These are phyloP conservation scores for Lactarius psammicola DNA, from an alignment of 768 basidiomycete species.

Conservation along the genomic window DNA sequence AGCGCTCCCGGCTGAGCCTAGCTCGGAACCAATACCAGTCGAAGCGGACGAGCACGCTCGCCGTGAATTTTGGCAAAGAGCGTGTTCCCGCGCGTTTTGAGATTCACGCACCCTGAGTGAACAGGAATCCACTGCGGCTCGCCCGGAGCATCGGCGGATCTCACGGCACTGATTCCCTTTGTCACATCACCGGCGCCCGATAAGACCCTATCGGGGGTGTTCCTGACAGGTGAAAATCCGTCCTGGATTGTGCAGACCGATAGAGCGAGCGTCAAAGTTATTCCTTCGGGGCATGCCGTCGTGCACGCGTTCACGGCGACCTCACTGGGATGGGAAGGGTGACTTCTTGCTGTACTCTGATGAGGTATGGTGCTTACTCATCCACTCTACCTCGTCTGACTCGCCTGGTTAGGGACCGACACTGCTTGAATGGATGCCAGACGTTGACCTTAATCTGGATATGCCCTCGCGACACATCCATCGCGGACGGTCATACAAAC, in stretches of 20 bases:
- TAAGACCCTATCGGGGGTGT: slow-evolving; percentile 61
- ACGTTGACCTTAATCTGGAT: slow-evolving; percentile 63
- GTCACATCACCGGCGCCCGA: slow-evolving; percentile 52
- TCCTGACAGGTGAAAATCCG: slow-evolving; percentile 88
- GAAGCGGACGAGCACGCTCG: slow-evolving; percentile 49
- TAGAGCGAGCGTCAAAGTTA: slow-evolving; percentile 61
- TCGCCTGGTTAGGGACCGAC: slow-evolving; percentile 59
- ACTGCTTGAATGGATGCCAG: slow-evolving; percentile 78
- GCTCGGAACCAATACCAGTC: slow-evolving; percentile 40
- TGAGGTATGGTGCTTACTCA: slow-evolving; percentile 56
- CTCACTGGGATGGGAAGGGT: slow-evolving; percentile 75
- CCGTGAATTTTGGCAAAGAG: slow-evolving; percentile 60
- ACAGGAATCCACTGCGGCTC: slow-evolving; percentile 58
- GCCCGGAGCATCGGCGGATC: slow-evolving; percentile 68
- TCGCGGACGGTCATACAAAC: slow-evolving; percentile 73
- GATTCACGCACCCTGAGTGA: slow-evolving; percentile 64
- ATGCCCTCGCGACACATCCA: slow-evolving; percentile 72
- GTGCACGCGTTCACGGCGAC: slow-evolving; percentile 85
- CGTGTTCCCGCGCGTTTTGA: slow-evolving; percentile 67
- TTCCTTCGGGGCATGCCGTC: slow-evolving; percentile 71
- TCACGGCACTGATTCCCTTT: slow-evolving; percentile 67
- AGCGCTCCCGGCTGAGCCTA: slow-evolving; percentile 47
- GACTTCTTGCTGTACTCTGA: slow-evolving; percentile 89
- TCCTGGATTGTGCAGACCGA: slow-evolving; percentile 83
- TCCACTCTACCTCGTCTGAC: neutral